Evolutionary conservation across 257 asterid genomes (phyloP).

Genomic region (Misopates orontium): DNA sequence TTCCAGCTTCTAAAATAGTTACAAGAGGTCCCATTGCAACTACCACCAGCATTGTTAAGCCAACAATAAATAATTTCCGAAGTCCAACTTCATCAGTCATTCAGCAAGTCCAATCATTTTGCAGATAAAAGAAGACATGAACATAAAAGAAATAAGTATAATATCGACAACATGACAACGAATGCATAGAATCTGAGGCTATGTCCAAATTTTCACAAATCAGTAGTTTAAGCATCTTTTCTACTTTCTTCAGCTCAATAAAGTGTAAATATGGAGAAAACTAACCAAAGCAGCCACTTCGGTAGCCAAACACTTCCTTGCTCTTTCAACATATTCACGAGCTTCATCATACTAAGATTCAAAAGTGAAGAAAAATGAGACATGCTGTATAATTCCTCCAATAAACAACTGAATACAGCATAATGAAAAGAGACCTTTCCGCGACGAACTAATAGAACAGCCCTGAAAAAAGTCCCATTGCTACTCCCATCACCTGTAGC

Average conservation of each 20-base stretch:
- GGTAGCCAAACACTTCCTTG: slow-evolving; percentile 93
- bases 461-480: slow-evolving; percentile 89
- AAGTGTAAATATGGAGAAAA: slow-evolving; percentile 34
- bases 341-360: slow-evolving; percentile 86
- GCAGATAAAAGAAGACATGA: not conserved
- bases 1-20: slow-evolving; percentile 7
- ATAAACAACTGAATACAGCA: slow-evolving; percentile 22
- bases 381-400: slow-evolving; percentile 9
- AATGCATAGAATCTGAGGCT: slow-evolving; percentile 1
- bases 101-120: slow-evolving; percentile 8
- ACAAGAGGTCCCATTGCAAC: not conserved
- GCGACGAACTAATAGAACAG: slow-evolving; percentile 86
- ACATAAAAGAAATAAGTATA: not conserved
- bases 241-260: slow-evolving; percentile 9
- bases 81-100: slow-evolving; percentile 10
- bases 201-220: slow-evolving; percentile 1
- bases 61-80: slow-evolving; percentile 15
- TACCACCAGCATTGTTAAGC: slow-evolving; percentile 1
- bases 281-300: slow-evolving; percentile 99
- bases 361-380: slow-evolving; percentile 24
- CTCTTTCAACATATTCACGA: slow-evolving; percentile 91
- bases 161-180: not conserved
- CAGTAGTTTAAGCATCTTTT: slow-evolving; percentile 12
- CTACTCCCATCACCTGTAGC: slow-evolving; percentile 96
- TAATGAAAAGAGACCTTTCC: slow-evolving; percentile 62